A percentile compares a stretch with the other conserved stretches of the same genome.
phyloP scores from a whole-genome alignment of 495 filamentous ascomycete species.

The Bryoglossum gracile region DNA sequence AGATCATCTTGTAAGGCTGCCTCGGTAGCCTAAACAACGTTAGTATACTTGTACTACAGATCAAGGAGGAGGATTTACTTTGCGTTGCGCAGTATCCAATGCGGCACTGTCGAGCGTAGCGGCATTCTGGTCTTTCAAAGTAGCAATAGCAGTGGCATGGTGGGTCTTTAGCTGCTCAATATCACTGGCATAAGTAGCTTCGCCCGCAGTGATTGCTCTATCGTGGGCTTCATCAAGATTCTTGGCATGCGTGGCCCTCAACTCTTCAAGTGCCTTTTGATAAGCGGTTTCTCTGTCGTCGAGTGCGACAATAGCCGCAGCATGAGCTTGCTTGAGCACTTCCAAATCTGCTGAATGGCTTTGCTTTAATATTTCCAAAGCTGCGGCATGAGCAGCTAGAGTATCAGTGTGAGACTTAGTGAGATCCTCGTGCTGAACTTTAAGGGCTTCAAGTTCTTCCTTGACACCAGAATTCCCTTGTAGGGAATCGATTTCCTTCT shows the following conservation, averaged over 20 bases:
- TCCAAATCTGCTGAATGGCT: conserved; percentile 35
- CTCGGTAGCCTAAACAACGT: conserved; percentile 12
- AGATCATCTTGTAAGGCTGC: conserved; percentile 12
- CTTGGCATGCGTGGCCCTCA: conserved; percentile 35
- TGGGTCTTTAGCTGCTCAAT: conserved; percentile 39
- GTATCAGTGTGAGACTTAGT: conserved; percentile 35
- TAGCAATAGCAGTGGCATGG: conserved; percentile 36
- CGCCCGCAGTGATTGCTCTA: conserved; percentile 22
- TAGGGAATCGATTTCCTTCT: conserved; percentile 49
- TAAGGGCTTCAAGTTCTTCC: conserved; percentile 42
- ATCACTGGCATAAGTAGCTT: conserved; percentile 34
- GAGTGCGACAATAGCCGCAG: conserved; percentile 30
- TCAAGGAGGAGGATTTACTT: conserved; percentile 10
- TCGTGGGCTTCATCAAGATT: conserved; percentile 34
- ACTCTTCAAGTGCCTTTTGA: conserved; percentile 29
- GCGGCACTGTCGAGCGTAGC: conserved; percentile 6
- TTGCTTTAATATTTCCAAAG: no score
- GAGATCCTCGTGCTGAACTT: conserved; percentile 36
- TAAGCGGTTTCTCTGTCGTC: conserved; percentile 27
- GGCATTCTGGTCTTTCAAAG: conserved; percentile 35
- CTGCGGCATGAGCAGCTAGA: conserved; percentile 34
- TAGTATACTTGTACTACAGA: no score
- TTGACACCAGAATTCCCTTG: conserved; percentile 48
- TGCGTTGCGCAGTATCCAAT: conserved; percentile 13
- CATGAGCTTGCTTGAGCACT: conserved; percentile 40